Evolutionary conservation across 805 yeast genomes (phyloP), one percentile per base, ranked within the genome.

Genomic region (Cyberlindnera saturnus): DNA sequence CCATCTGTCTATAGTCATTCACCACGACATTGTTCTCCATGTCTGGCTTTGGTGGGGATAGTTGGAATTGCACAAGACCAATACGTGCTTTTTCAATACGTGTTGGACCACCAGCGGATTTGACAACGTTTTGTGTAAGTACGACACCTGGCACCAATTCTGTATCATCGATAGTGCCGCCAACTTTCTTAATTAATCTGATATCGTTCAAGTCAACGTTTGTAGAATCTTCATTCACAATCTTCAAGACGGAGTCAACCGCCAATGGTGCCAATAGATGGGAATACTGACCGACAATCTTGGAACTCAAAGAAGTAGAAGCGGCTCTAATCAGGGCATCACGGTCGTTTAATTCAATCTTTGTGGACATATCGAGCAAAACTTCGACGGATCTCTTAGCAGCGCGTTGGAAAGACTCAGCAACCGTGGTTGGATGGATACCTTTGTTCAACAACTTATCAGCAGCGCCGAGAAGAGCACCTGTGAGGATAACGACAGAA

Each of bases 1-100:
- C 99, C 99, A 93, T 93, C 68, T 93, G 99, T 67, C 99, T 80
- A 71, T 93, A 93, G 66, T 93, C 99, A 61, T 86, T 93, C 43
- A 93, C 98, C 45, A 93, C 96, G 39, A 93, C 91, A 62, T 90
- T 91, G 66, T 93, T 93, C 70, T 93, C 99, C 84, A 95, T 57
- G 36, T 76, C 73, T 86, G 99, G 72, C 86, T 93, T 71, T 89
- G 99, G 59, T 86, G 78, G 97, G 77, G 34, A 98, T 86, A 69
- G 88, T 88, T 37, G 99, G 95, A 63, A 93, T 82, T 56, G 95
- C 70, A 59, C 60, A 86, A 76, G 26, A 86, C 98, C 61, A 88
- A 93, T 88, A 52, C 75, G 77, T 14, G 99, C 98, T 72, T 90
- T 91, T 62, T 93, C 99, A 63, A 87, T 77, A 61, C 97, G 79